Evolutionary conservation across 352 stramenopile genomes (phyloP).

Genomic region (Halophytophthora batemanensis): DNA sequence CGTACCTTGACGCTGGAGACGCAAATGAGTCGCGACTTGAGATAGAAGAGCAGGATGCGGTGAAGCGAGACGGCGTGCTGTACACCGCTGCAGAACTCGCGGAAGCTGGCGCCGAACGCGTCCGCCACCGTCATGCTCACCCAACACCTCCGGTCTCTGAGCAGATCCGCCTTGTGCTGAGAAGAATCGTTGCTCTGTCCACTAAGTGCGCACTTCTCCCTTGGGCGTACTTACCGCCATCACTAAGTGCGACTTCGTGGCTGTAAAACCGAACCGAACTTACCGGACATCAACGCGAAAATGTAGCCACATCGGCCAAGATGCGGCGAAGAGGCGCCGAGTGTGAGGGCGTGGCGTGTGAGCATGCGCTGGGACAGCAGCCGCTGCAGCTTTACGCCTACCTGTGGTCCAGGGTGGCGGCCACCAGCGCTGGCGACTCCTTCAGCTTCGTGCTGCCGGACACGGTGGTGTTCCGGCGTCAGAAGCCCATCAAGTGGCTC

Average conservation of each 20-base stretch:
- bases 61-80: slow-evolving; percentile 85
- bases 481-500: slow-evolving; percentile 66
- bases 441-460: slow-evolving; percentile 59
- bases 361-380: slow-evolving; percentile 59
- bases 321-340: slow-evolving; percentile 35
- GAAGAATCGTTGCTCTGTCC: too few relatives aligned
- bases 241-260: too few relatives aligned
- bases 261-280: too few relatives aligned
- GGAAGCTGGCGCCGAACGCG: slow-evolving; percentile 61
- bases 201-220: too few relatives aligned
- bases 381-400: slow-evolving; percentile 63
- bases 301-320: slow-evolving; percentile 22
- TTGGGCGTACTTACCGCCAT: too few relatives aligned
- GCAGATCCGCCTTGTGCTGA: background rate
- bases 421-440: background rate
- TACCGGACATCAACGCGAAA: too few relatives aligned
- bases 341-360: slow-evolving; percentile 61
- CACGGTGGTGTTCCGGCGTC: slow-evolving; percentile 71
- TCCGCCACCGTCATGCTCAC: slow-evolving; percentile 32
- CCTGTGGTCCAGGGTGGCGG: slow-evolving; percentile 45
- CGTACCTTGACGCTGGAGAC: slow-evolving; percentile 78
- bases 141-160: too few relatives aligned
- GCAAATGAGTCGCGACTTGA: slow-evolving; percentile 83
- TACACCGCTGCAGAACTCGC: slow-evolving; percentile 82
- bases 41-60: slow-evolving; percentile 83